These are phyloP conservation scores for Keithomyces neogunnii DNA, from an alignment of 2,329 filamentous ascomycete species.

Conservation along the genomic window DNA sequence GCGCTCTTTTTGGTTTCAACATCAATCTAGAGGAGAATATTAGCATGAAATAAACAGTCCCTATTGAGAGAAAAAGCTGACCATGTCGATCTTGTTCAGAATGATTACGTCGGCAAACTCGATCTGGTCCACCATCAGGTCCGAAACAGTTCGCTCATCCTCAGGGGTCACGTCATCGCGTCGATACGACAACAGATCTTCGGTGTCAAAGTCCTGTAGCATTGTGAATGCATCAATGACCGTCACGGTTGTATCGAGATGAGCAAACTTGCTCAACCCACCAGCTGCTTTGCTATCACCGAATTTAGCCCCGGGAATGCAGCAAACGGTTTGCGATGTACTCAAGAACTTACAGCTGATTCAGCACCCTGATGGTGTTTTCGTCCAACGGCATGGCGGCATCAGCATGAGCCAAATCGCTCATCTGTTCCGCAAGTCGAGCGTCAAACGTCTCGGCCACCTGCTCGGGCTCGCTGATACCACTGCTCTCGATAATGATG, in stretches of 20 bases:
- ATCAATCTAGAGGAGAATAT: slow-evolving; percentile 20
- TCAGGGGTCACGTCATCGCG: slow-evolving; percentile 54
- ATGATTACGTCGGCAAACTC: slow-evolving; percentile 70
- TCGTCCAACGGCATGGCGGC: slow-evolving; percentile 23
- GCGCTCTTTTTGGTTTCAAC: slow-evolving; percentile 36
- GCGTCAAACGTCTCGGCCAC: slow-evolving; percentile 65
- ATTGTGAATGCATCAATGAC: slow-evolving; percentile 68
- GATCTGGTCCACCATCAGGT: slow-evolving; percentile 69
- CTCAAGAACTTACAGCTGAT: slow-evolving; percentile 22
- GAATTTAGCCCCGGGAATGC: background rate
- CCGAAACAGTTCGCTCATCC: slow-evolving; percentile 65
- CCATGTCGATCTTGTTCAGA: slow-evolving; percentile 61
- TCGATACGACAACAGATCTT: slow-evolving; percentile 57
- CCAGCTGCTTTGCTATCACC: slow-evolving; percentile 40
- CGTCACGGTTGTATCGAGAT: slow-evolving; percentile 63
- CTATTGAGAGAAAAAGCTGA: slow-evolving; percentile 18
- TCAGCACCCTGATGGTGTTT: slow-evolving; percentile 25
- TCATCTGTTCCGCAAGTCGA: slow-evolving; percentile 41
- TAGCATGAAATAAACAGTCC: background rate
- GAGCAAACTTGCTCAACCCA: slow-evolving; percentile 56
- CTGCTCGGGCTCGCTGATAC: slow-evolving; percentile 65
- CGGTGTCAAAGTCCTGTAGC: slow-evolving; percentile 63
- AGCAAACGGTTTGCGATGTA: too few relatives aligned
- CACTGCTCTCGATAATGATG: slow-evolving; percentile 62
- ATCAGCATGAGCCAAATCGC: slow-evolving; percentile 21